phyloP scores from a whole-genome alignment of 306 rosid species.

The Vicia sativa region DNA sequence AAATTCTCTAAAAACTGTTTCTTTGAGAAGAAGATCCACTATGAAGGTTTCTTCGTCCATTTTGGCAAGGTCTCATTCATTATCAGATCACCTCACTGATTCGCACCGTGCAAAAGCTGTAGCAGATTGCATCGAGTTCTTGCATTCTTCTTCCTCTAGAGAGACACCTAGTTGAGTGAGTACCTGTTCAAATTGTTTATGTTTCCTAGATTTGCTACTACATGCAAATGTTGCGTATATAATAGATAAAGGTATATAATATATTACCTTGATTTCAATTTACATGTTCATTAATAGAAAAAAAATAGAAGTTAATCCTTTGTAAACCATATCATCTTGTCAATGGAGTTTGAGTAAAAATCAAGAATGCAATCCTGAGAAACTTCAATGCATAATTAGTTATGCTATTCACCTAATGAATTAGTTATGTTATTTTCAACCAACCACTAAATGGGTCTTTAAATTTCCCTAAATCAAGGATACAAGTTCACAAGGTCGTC shows the following conservation, averaged over 20 bases:
- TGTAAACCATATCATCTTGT: conserved; percentile 1
- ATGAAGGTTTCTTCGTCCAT: conserved; percentile 73
- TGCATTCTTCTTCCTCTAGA: conserved; percentile 82
- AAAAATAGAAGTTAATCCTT: conserved; percentile 1
- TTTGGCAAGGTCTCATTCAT: conserved; percentile 67
- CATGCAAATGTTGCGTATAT: conserved; percentile 29
- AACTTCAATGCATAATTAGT: not conserved
- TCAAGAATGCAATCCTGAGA: not conserved
- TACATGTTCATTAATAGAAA: conserved; percentile 30
- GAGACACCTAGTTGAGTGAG: conserved; percentile 56
- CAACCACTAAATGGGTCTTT: not conserved
- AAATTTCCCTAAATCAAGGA: not conserved
- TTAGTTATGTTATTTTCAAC: not conserved
- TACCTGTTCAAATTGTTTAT: conserved; percentile 32
- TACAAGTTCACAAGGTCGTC: too few species aligned
- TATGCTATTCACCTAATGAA: not conserved
- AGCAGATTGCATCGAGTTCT: conserved; percentile 85
- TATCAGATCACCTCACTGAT: conserved; percentile 66
- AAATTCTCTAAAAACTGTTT: conserved; percentile 54
- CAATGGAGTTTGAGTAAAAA: conserved; percentile 24
- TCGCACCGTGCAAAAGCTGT: conserved; percentile 82
- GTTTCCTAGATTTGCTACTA: conserved; percentile 32
- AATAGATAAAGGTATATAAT: conserved; percentile 46
- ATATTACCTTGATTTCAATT: conserved; percentile 32
- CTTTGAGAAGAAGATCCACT: conserved; percentile 58